Evolutionary conservation across 2,329 filamentous ascomycete genomes (phyloP).

Genomic region (Alternaria rosae): DNA sequence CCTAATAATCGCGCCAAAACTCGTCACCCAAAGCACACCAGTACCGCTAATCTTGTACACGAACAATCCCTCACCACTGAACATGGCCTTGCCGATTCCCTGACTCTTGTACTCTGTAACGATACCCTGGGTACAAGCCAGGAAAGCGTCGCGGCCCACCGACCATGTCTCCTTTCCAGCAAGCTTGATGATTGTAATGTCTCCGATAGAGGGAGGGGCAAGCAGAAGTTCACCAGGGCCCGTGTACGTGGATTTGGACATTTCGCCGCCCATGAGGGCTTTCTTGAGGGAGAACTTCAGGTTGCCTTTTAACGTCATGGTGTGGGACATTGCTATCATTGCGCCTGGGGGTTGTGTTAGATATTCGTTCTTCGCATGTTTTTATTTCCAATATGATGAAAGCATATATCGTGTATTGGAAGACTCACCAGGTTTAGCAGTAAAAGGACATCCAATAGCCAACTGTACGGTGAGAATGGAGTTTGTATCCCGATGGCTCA

Average conservation of each 20-base stretch:
- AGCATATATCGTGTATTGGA: neutral
- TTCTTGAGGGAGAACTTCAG: conserved; percentile 93
- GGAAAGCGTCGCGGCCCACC: conserved; percentile 84
- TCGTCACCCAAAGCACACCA: conserved; percentile 87
- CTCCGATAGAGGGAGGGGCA: conserved; percentile 80
- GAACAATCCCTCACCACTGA: conserved; percentile 90
- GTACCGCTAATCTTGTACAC: conserved; percentile 84
- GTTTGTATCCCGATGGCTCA: conserved; percentile 91
- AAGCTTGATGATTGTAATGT: conserved; percentile 82
- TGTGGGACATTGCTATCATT: conserved; percentile 95
- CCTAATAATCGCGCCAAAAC: conserved; percentile 91
- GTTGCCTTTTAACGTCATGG: conserved; percentile 80
- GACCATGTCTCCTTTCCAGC: conserved; percentile 78
- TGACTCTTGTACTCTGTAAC: conserved; percentile 88
- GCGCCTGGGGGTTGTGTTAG: conserved; percentile 60
- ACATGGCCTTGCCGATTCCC: conserved; percentile 86
- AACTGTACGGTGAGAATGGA: conserved; percentile 88
- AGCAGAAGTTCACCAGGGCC: conserved; percentile 91
- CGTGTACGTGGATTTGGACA: conserved; percentile 80
- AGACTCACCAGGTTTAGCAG: conserved; percentile 73
- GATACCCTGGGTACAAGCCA: conserved; percentile 87
- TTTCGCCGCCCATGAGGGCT: conserved; percentile 80
- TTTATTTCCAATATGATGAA: too few relatives aligned
- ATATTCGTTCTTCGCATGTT: neutral
- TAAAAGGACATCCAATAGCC: conserved; percentile 84